Evolutionary conservation across 495 filamentous ascomycete species (phyloP), one percentile per base, ranked within the genome.

Genomic region (Aspergillus mulundensis): DNA sequence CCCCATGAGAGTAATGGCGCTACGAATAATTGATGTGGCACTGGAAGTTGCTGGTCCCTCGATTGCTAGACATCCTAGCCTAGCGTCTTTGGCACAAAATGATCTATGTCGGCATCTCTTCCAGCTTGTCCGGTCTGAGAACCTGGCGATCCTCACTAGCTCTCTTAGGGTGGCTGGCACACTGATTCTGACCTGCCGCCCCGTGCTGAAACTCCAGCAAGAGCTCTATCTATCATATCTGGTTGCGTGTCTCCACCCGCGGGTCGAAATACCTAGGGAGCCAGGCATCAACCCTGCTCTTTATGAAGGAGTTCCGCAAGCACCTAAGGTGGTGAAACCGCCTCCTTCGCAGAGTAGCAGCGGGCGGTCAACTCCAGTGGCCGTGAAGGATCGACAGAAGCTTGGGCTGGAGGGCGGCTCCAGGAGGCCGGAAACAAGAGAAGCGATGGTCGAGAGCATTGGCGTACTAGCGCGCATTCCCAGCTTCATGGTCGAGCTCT

Each of bases 391-490:
- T 65, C 81, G 94, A 47, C 91, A 95, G 66, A 93, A 90, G 68
- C 80, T 99, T 11, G 94, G 94, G 1, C 76, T 99, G 65, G 94
- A 99, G 72, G 94, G 94, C 3, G 92, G 94, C 25, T 82, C 87
- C 1, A 81, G 94, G 47, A 95, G 91, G 62, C 94, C 94, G 5
- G 94, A 97, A 65, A 90, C 94, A 43, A 79, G 95, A 60, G 95
- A 99, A 70, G 94, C 94, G 25, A 99, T 99, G 94, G 91, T 99
- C 10, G 94, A 99, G 71, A 96, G 88, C 58, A 85, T 99, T 32
- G 91, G 93, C 41, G 88, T 90, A 24, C 77, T 99, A 42, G 88
- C 90, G 28, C 82, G 95, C 23, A 96, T 97, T 71, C 91, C 94
- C 1, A 89, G 84, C 48, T 97, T 91, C 62, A 91, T 97, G 83